Base-by-base conservation (phyloP, 176 grass and related monocot genomes). In the Thalia dealbata region DNA sequence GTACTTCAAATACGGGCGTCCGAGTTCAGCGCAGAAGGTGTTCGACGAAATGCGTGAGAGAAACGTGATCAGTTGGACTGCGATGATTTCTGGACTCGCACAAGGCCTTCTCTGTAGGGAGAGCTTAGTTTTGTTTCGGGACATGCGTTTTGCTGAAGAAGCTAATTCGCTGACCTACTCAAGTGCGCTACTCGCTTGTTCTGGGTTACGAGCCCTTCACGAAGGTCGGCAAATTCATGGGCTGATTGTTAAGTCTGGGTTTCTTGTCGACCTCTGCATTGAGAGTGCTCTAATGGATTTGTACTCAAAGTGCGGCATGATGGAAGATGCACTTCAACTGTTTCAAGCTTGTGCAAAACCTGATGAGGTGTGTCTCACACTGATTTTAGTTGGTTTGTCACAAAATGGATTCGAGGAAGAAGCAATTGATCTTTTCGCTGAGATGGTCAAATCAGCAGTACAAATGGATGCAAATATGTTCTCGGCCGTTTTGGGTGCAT, bases 41-140 rank as follows among this genome's bases (percentile, higher is more conserved):
- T 97, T 97, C 29, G 43, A 68, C 6, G 61, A 60, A n/a, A 85
- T 90, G 80, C 21, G 4, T 0, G 81, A 81, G 2, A 86, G 81
- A 81, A 97, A 97, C 27, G 82, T 90, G 59, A 79, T 97, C 69
- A 92, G 89, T 3, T 92, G 93, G 93, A 92, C 93, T 3, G 89
- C 89, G 0, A 88, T 96, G 82, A 61, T 96, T 67, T 96, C 87
- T 0, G 93, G 93, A 25, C 79, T 90, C 82, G 86, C 89, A 14
- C 80, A 82, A 14, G 76, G 70, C 13, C 64, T 78, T 59, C 76
- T 83, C 10, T 86, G 78, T 43, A 73, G 70, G 38, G 74, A 92
- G 26, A 92, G 89, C 69, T 80, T 92, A 43, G 14, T 27, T 27
- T 45, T 92, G 52, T 97, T 97, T 52, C 73, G 45, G 29, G 70